Percentiles rank a stretch among this genome's conserved stretches.
phyloP scores from a whole-genome alignment of 225 moss, liverwort and hornwort species.

The Asterella californica region DNA sequence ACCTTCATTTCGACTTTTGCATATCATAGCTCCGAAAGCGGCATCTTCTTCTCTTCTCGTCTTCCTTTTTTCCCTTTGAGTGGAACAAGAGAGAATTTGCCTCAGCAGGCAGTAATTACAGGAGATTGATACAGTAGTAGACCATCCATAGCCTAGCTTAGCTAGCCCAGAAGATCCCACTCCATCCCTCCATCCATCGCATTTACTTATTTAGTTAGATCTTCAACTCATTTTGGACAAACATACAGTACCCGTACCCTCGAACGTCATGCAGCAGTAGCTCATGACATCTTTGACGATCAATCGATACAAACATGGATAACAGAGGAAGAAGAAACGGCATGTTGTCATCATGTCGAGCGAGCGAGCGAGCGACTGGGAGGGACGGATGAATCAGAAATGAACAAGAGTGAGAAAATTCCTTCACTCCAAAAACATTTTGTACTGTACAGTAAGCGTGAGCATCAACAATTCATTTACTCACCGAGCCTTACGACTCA shows the following conservation, averaged over 20 bases:
- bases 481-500: too few species aligned
- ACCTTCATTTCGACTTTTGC: background rate
- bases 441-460: too few species aligned
- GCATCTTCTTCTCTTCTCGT: background rate
- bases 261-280: background rate
- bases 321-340: background rate
- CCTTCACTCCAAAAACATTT: too few species aligned
- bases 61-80: background rate
- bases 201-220: conserved; percentile 7
- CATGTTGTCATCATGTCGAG: background rate
- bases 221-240: conserved; percentile 3
- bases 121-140: background rate
- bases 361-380: background rate
- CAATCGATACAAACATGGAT: too few species aligned
- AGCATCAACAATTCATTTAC: too few species aligned
- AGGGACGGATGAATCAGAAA: background rate
- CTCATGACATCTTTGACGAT: too few species aligned
- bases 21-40: background rate
- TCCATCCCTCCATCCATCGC: background rate
- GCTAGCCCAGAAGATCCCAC: background rate
- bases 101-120: background rate
- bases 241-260: background rate
- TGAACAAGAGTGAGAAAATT: too few species aligned
- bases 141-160: background rate
- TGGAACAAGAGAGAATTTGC: background rate